Conservation (phyloP, 2,329 filamentous ascomycete genomes). For the Hyphodiscus sp. region DNA sequence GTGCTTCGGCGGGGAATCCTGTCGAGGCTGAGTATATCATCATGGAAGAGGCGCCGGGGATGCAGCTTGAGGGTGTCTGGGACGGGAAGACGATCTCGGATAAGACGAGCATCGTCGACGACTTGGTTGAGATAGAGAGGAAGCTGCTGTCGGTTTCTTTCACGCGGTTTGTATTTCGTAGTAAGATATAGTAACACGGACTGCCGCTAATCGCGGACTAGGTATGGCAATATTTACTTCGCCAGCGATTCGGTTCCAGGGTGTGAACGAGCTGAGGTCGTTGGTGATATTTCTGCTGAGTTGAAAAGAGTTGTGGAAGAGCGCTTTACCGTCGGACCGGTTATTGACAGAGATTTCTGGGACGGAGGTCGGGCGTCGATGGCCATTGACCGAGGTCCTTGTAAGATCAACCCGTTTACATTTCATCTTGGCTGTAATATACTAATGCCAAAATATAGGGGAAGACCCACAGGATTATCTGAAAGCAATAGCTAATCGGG, state of each 20-base stretch:
- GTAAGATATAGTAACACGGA: neutral
- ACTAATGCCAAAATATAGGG: too few species aligned
- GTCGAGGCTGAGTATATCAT: slow-evolving; percentile 33
- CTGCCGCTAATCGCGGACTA: slow-evolving; percentile 17
- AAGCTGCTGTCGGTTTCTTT: slow-evolving; percentile 33
- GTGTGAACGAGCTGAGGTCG: slow-evolving; percentile 20
- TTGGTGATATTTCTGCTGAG: too few species aligned
- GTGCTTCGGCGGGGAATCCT: slow-evolving; percentile 17
- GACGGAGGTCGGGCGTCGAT: too few species aligned
- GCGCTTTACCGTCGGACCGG: too few species aligned
- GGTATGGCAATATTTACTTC: slow-evolving; percentile 35
- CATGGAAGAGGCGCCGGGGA: slow-evolving; percentile 33
- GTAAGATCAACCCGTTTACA: too few species aligned
- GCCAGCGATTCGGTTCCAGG: slow-evolving; percentile 27
- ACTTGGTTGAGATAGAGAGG: slow-evolving; percentile 32
- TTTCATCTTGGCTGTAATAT: too few species aligned
- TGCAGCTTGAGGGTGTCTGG: slow-evolving; percentile 27
- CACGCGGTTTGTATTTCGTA: slow-evolving; percentile 24
- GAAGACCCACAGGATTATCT: too few species aligned
- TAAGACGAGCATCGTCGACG: slow-evolving; percentile 29
- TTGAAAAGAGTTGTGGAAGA: too few species aligned
- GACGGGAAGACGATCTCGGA: slow-evolving; percentile 21
- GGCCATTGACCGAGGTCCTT: too few species aligned
- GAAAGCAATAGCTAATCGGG: too few species aligned
- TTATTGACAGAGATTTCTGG: too few species aligned